phyloP scores from a whole-genome alignment of 1,284 basidiomycete genomes.

The Apiotrichum mycotoxinovorans region DNA sequence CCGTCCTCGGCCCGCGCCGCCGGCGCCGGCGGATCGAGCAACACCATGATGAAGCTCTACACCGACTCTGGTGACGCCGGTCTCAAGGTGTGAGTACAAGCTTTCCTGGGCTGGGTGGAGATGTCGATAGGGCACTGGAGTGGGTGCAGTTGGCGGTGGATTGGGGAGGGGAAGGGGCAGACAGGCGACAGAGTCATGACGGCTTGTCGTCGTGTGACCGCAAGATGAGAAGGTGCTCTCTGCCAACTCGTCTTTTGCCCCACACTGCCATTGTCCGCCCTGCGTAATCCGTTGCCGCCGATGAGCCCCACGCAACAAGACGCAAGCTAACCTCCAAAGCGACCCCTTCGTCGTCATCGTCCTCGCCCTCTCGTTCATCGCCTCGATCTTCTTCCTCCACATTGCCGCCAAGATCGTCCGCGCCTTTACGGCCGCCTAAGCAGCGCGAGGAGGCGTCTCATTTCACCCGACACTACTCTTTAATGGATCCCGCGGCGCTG shows the following conservation, averaged over 20 bases:
- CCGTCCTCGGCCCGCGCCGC: constrained; percentile 88
- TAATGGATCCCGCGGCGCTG: not conserved
- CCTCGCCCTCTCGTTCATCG: constrained; percentile 95
- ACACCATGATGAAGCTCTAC: constrained; percentile 98
- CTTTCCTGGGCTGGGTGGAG: not conserved
- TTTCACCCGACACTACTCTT: not conserved
- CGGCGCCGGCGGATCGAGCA: constrained; percentile 91
- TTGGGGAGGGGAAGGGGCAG: not conserved
- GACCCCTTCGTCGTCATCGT: constrained; percentile 98
- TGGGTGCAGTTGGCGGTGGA: not conserved
- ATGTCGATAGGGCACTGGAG: not conserved
- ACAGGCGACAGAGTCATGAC: too few relatives aligned
- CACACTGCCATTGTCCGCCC: too few relatives aligned
- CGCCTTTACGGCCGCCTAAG: constrained; percentile 72
- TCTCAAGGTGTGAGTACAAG: constrained; percentile 77
- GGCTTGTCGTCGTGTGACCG: too few relatives aligned
- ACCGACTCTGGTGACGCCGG: constrained; percentile 92
- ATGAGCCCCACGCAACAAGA: too few relatives aligned
- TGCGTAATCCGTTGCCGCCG: too few relatives aligned
- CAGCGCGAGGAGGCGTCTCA: too few relatives aligned
- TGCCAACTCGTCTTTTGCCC: too few relatives aligned
- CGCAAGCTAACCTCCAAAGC: constrained; percentile 52
- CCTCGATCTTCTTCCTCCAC: constrained; percentile 97
- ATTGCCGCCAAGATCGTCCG: constrained; percentile 93
- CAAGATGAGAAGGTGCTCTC: too few relatives aligned